Percentiles rank a stretch among this genome's conserved stretches.
Conservation (phyloP, 352 stramenopile genomes). For the Pythium biforme region DNA sequence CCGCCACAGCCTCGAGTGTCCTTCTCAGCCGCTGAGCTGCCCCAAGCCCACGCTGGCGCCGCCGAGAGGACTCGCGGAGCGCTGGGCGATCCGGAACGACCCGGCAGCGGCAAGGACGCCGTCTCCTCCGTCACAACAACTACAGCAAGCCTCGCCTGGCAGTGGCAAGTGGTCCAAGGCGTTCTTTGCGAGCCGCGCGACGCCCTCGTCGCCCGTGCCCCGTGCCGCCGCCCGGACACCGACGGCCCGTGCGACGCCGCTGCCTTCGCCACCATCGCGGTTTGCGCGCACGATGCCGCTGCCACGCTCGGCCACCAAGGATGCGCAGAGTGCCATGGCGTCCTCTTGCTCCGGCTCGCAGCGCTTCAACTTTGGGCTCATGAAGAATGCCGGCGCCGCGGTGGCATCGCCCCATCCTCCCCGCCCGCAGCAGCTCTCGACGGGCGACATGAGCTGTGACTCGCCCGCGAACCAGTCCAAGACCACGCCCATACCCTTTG, state of each 20-base stretch:
- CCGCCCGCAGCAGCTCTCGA: slow-evolving; percentile 18
- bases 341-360: not conserved
- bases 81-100: not conserved
- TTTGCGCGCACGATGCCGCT: slow-evolving; percentile 22
- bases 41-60: slow-evolving; percentile 18
- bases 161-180: slow-evolving; percentile 20
- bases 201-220: not conserved
- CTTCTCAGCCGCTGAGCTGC: slow-evolving; percentile 23
- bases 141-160: not conserved
- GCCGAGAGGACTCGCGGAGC: not conserved
- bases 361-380: slow-evolving; percentile 21
- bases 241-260: not conserved
- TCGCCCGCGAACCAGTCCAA: slow-evolving; percentile 10
- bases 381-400: slow-evolving; percentile 9
- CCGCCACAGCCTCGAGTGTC: slow-evolving; percentile 13
- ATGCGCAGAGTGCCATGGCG: not conserved
- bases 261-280: not conserved
- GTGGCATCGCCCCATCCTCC: not conserved
- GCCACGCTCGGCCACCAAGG: slow-evolving; percentile 13
- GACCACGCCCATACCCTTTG: not conserved
- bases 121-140: not conserved
- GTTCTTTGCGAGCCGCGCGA: slow-evolving; percentile 20
- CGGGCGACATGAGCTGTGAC: not conserved
- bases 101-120: not conserved
- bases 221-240: not conserved